Evolutionary conservation across 306 rosid genomes (phyloP), one percentile per base, ranked within the genome.

Genomic region (Cucurbita argyrosperma): DNA sequence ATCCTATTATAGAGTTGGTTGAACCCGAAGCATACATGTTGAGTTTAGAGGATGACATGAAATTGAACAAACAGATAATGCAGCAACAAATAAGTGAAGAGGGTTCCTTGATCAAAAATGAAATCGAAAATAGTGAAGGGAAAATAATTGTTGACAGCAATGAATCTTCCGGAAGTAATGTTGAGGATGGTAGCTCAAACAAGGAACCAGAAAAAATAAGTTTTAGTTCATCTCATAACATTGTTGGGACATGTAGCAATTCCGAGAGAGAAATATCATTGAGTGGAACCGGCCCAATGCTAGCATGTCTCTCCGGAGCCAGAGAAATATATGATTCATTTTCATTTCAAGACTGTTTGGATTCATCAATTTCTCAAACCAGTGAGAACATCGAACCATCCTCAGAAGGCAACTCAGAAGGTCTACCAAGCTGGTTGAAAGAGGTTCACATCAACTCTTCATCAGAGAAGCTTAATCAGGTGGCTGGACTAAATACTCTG

Each of bases 391-490:
- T 85, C 10, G 85, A 85, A 65, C 87, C 89, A 15, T 88, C 84
- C 74, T 80, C 79, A 11, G 93, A 84, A 70, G 87, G 92, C 83
- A 87, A 93, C 84, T 90, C 94, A 42, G 94, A 86, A 80, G 85
- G 83, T 78, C 82, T 79, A 45, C 85, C 91, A 59, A 81, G 82
- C 65, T 61, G 79, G 54, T 76, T 82, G 69, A 81, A 75, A 83
- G 71, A 80, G 76, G 82, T 71, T 60, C 79, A 26, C 66, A 35
- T 71, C 8, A 50, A 84, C 59, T 77, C 74, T 80, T 80, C 84
- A 30, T 79, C 85, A 74, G 40, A 76, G 75, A 81, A 83, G 83
- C 88, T 82, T 77, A 78, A 77, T 21, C 88, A 76, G 80, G 84
- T 85, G 83, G 84, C 81, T 30, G 80, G 82, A 77, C 77, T 85